These are phyloP conservation scores for Pseudogymnoascus sp. DNA, from an alignment of 2,329 filamentous ascomycete genomes.

Conservation along the genomic window DNA sequence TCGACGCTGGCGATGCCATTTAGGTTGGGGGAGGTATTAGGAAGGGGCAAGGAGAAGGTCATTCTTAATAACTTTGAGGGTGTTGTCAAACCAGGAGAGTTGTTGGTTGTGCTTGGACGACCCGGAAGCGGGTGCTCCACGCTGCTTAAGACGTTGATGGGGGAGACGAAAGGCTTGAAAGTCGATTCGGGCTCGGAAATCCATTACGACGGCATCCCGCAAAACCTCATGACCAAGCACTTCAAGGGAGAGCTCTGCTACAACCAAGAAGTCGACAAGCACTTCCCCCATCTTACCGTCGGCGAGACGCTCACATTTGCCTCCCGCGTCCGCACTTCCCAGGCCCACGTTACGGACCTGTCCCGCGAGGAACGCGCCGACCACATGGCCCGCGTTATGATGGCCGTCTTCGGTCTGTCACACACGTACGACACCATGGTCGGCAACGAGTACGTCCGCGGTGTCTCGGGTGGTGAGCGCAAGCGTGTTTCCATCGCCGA, in stretches of 20 bases:
- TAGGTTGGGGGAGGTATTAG: slow-evolving; percentile 50
- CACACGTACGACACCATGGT: slow-evolving; percentile 69
- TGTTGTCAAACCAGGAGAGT: slow-evolving; percentile 56
- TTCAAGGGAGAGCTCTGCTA: slow-evolving; percentile 65
- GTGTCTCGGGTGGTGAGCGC: slow-evolving; percentile 64
- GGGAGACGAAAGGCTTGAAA: slow-evolving; percentile 51
- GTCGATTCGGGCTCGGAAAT: slow-evolving; percentile 47
- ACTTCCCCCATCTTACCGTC: slow-evolving; percentile 71
- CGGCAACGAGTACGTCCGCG: slow-evolving; percentile 65
- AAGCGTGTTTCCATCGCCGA: slow-evolving; percentile 81
- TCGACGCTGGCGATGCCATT: slow-evolving; percentile 54
- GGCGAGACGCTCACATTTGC: slow-evolving; percentile 71
- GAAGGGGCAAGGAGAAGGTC: slow-evolving; percentile 45
- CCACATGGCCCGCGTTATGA: slow-evolving; percentile 49
- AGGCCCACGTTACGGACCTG: slow-evolving; percentile 52
- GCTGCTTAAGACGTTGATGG: slow-evolving; percentile 55
- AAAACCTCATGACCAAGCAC: slow-evolving; percentile 47
- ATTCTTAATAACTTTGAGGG: slow-evolving; percentile 62
- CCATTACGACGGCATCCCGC: slow-evolving; percentile 55
- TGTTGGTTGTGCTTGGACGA: slow-evolving; percentile 62
- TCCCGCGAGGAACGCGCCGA: slow-evolving; percentile 46
- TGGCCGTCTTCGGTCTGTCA: slow-evolving; percentile 65
- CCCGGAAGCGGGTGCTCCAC: slow-evolving; percentile 62
- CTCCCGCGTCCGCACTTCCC: slow-evolving; percentile 60
- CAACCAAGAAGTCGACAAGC: slow-evolving; percentile 69